phyloP scores from a whole-genome alignment of 352 stramenopile genomes.

The Globisporangium camurandrum region DNA sequence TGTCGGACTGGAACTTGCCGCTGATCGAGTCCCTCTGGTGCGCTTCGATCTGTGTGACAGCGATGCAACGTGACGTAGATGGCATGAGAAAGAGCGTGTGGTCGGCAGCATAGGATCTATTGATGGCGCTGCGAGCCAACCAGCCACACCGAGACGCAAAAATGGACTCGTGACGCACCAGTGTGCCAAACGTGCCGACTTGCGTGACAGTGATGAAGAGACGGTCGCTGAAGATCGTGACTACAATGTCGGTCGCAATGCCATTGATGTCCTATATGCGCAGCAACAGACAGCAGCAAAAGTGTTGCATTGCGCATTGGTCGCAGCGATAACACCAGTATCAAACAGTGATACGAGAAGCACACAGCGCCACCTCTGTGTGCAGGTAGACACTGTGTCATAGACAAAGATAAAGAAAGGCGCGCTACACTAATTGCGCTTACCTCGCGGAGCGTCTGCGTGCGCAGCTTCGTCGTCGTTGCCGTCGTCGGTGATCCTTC shows the following conservation, averaged over 20 bases:
- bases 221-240: constrained; percentile 76
- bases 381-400: not conserved
- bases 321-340: no score
- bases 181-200: constrained; percentile 70
- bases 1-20: constrained; percentile 70
- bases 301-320: not conserved
- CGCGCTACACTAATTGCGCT: not conserved
- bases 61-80: not conserved
- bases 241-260: constrained; percentile 52
- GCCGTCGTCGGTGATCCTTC: constrained; percentile 2
- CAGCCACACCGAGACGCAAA: no score
- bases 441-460: constrained; percentile 33
- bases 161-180: constrained; percentile 41
- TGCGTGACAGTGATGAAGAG: constrained; percentile 80
- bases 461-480: constrained; percentile 23
- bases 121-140: no score
- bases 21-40: constrained; percentile 70
- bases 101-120: no score
- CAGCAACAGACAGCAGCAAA: not conserved
- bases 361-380: no score
- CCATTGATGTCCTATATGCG: constrained; percentile 74
- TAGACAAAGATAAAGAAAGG: not conserved
- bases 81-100: no score
- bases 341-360: no score
- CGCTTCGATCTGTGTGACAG: constrained; percentile 45